phyloP scores from a whole-genome alignment of 257 asterid genomes.

The Jacaranda copaia region DNA sequence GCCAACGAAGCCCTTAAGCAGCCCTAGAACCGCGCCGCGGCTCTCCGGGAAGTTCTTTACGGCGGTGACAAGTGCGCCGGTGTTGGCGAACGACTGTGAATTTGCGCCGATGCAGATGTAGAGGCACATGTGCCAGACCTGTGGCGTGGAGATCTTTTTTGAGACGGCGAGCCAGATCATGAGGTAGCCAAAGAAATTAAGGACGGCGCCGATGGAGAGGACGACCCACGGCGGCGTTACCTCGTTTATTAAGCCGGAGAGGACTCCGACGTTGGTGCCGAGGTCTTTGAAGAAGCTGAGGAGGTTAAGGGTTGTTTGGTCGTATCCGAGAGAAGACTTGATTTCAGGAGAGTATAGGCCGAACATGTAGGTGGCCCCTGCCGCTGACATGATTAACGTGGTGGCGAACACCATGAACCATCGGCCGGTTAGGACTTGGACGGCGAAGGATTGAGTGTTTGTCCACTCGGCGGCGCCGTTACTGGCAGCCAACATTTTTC shows the following conservation, averaged over 20 bases:
- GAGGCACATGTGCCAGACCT: conserved; percentile 82
- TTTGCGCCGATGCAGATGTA: conserved; percentile 84
- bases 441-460: conserved; percentile 32
- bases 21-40: conserved; percentile 58
- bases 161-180: conserved; percentile 88
- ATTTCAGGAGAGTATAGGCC: conserved; percentile 63
- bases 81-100: conserved; percentile 85
- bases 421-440: conserved; percentile 60
- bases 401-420: conserved; percentile 86
- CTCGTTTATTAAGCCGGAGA: conserved; percentile 78
- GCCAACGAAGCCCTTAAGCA: conserved; percentile 64
- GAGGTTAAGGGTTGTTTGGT: conserved; percentile 77
- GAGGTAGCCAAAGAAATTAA: conserved; percentile 82
- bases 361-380: conserved; percentile 91
- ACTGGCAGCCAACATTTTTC: conserved; percentile 47
- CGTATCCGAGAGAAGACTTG: conserved; percentile 63
- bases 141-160: conserved; percentile 52
- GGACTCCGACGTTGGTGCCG: conserved; percentile 74
- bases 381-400: conserved; percentile 69
- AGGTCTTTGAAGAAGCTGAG: conserved; percentile 83
- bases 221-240: conserved; percentile 91
- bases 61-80: conserved; percentile 82
- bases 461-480: conserved; percentile 25
- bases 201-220: conserved; percentile 68
- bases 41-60: conserved; percentile 85